Conservation (phyloP, 805 yeast genomes). For the Candida morakotiae region DNA sequence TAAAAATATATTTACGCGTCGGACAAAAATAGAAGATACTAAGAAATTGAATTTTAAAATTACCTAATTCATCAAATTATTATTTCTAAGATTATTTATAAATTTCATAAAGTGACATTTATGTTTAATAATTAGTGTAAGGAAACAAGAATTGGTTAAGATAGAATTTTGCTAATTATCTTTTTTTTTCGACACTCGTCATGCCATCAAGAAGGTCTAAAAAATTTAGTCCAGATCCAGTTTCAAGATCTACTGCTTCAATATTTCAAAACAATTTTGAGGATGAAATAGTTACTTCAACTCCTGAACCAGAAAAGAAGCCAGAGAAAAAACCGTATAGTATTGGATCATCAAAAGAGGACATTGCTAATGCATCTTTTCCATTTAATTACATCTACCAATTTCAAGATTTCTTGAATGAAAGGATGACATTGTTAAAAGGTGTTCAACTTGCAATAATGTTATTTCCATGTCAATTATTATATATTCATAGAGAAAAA, state of each 20-base stretch:
- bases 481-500: slow-evolving; percentile 19
- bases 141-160: too few species aligned
- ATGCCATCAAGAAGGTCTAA: slow-evolving; percentile 5
- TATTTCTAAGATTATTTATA: too few species aligned
- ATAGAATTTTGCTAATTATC: not conserved
- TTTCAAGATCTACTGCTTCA: slow-evolving; percentile 12
- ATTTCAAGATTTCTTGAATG: slow-evolving; percentile 37
- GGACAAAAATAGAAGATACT: not conserved
- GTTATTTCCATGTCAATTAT: slow-evolving; percentile 25
- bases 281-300: not conserved
- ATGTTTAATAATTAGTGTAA: too few species aligned
- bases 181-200: not conserved
- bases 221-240: not conserved
- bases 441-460: slow-evolving; percentile 30
- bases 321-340: not conserved
- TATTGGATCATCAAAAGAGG: slow-evolving; percentile 1
- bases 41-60: too few species aligned
- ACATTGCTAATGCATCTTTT: slow-evolving; percentile 15
- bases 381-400: slow-evolving; percentile 24
- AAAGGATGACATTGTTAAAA: slow-evolving; percentile 23
- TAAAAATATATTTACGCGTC: slow-evolving; percentile 1
- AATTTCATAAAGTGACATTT: too few species aligned
- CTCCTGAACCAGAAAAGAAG: not conserved
- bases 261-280: slow-evolving; percentile 10
- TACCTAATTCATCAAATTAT: too few species aligned